A percentile compares a stretch with the other conserved stretches of the same genome.
Evolutionary conservation across 768 basidiomycete genomes (phyloP).

Genomic region (Hericium rajendrae): DNA sequence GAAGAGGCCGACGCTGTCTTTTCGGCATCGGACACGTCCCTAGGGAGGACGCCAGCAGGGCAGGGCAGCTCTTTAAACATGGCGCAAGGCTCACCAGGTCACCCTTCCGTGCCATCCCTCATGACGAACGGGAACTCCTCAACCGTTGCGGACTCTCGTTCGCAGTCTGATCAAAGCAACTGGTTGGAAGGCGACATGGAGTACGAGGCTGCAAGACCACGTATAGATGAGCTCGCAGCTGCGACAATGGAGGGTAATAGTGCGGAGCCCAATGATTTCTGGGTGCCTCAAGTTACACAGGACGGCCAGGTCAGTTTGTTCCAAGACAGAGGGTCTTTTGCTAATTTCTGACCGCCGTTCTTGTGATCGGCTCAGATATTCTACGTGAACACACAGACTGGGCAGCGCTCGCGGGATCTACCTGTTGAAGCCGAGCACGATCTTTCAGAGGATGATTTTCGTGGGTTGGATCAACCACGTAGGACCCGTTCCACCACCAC

Average conservation of each 20-base stretch:
- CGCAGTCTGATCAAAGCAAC: conserved; percentile 37
- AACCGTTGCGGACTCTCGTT: conserved; percentile 6
- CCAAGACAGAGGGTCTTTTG: background rate
- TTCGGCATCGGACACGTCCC: conserved; percentile 20
- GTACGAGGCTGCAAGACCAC: conserved; percentile 23
- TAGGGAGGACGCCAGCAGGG: no score
- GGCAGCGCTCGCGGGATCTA: conserved; percentile 75
- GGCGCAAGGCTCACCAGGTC: no score
- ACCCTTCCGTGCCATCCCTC: no score
- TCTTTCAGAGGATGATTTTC: conserved; percentile 51
- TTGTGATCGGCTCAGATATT: conserved; percentile 55
- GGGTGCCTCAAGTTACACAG: conserved; percentile 79
- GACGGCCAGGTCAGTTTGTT: conserved; percentile 64
- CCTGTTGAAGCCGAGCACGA: conserved; percentile 66
- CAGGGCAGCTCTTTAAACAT: no score
- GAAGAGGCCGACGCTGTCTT: conserved; percentile 70
- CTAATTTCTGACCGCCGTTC: background rate
- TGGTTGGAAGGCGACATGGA: conserved; percentile 44
- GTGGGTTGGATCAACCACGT: conserved; percentile 42
- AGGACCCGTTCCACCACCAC: conserved; percentile 34
- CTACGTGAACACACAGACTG: conserved; percentile 88
- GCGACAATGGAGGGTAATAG: conserved; percentile 17
- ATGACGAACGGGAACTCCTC: no score
- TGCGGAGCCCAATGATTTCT: conserved; percentile 64
- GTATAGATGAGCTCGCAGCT: conserved; percentile 23